Conservation (phyloP, 78 protist species). For the Dictyostelium discoideum region DNA sequence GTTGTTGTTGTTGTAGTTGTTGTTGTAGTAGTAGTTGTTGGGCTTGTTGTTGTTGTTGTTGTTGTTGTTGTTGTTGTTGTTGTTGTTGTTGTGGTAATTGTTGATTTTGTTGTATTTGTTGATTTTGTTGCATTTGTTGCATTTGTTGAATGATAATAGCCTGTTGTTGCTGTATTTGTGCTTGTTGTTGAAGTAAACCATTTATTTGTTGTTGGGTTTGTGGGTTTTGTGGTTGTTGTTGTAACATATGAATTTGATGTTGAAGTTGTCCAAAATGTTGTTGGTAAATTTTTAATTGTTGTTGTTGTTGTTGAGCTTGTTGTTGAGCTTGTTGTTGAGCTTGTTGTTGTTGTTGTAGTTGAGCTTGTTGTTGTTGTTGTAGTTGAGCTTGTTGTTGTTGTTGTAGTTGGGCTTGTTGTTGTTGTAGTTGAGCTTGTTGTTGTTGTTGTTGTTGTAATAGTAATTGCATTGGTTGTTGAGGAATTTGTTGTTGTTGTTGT, state of each 20-base stretch:
- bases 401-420: neutral
- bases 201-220: neutral
- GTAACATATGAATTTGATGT: neutral
- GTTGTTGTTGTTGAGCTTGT: neutral
- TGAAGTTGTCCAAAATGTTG: neutral
- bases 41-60: neutral
- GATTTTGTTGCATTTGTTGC: neutral
- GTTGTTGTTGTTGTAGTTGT: neutral
- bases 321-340: neutral
- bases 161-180: neutral
- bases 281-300: neutral
- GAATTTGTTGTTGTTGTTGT: neutral
- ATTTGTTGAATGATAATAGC: neutral
- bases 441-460: neutral
- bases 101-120: neutral
- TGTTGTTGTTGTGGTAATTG: neutral
- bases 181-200: neutral
- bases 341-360: neutral
- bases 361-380: neutral
- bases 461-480: neutral
- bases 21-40: neutral
- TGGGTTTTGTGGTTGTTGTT: neutral
- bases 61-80: neutral
- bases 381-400: neutral
- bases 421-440: neutral